Percentiles rank a stretch among this genome's conserved stretches.
phyloP scores from a whole-genome alignment of 129 eudicot species.

The Solidago caesia region DNA sequence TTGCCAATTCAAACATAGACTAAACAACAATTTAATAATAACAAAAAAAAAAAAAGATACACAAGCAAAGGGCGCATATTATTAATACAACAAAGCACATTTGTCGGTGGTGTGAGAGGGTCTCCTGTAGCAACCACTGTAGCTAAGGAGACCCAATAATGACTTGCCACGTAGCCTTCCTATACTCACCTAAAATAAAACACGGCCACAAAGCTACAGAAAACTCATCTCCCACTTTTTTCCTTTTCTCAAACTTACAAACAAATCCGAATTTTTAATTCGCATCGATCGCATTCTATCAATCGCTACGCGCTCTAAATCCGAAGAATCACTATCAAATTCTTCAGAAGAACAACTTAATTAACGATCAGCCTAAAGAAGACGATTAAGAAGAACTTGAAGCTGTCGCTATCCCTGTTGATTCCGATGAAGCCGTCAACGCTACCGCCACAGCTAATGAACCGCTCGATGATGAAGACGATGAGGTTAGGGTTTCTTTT shows the following conservation, averaged over 20 bases:
- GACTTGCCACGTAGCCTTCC: too few relatives aligned
- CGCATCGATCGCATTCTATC: constrained; percentile 12
- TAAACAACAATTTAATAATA: too few relatives aligned
- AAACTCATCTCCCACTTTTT: too few relatives aligned
- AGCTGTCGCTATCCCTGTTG: constrained; percentile 81
- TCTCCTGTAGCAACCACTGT: too few relatives aligned
- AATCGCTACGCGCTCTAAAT: constrained; percentile 67
- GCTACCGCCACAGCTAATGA: constrained; percentile 42
- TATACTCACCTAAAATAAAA: too few relatives aligned
- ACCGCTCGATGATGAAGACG: constrained; percentile 41
- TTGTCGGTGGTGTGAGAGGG: too few relatives aligned
- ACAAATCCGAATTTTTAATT: constrained; percentile 31
- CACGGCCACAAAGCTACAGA: too few relatives aligned
- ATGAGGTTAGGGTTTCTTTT: constrained; percentile 64
- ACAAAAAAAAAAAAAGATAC: too few relatives aligned
- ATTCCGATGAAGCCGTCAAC: constrained; percentile 55
- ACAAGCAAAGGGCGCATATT: too few relatives aligned
- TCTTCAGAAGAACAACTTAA: constrained; percentile 71
- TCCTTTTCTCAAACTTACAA: not conserved
- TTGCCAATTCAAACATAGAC: too few relatives aligned
- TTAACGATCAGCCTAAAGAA: constrained; percentile 36
- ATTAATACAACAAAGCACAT: too few relatives aligned
- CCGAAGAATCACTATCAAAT: constrained; percentile 40
- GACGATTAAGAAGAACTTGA: constrained; percentile 96
- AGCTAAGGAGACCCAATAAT: too few relatives aligned